Evolutionary conservation across 306 rosid genomes (phyloP), one percentile per base, ranked within the genome.

Genomic region (Cicer judaicum): DNA sequence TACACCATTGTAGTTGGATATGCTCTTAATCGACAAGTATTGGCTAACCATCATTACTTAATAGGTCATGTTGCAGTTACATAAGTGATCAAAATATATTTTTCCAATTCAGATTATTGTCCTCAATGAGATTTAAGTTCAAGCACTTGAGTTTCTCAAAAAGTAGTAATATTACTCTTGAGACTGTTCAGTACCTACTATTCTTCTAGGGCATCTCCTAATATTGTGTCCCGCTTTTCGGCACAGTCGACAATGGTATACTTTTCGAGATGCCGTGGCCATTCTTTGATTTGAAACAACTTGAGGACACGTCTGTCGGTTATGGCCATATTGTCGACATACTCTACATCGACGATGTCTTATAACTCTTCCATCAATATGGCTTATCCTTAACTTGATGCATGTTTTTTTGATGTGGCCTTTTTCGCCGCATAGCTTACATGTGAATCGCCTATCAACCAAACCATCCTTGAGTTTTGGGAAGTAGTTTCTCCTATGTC

Each of bases 381-480:
- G 54, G 70, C 53, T 65, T 76, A 64, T 76, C 77, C 70, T 83
- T 62, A 83, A 80, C 83, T 76, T 84, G 47, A 36, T 74, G 53
- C 98, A 93, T 44, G 96, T 89, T 83, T 92, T 91, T 81, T 84
- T 85, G 85, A 91, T 93, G 68, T 93, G 98, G 48, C 98, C 97
- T 48, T 87, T 87, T 81, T 75, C 88, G 14, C 98, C 96, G 24
- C 98, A 93, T 14, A 73, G 49, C 6, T 84, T 67, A 61, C 97
- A 93, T 8, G 48, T 72, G 83, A 84, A 87, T 52, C 81, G 83
- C 79, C 84, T 68, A 38, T 65, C 84, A 6, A 57, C 61, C 72
- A 69, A 77, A 48, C 81, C 75, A 16, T 70, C 89, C 84, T 88
- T 85, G 19, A 91, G 89, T 76, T 89, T 93, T 13, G 97, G 96